Conservation (phyloP, 2,329 filamentous ascomycete species). For the Arthrobotrys sphaeroides region DNA sequence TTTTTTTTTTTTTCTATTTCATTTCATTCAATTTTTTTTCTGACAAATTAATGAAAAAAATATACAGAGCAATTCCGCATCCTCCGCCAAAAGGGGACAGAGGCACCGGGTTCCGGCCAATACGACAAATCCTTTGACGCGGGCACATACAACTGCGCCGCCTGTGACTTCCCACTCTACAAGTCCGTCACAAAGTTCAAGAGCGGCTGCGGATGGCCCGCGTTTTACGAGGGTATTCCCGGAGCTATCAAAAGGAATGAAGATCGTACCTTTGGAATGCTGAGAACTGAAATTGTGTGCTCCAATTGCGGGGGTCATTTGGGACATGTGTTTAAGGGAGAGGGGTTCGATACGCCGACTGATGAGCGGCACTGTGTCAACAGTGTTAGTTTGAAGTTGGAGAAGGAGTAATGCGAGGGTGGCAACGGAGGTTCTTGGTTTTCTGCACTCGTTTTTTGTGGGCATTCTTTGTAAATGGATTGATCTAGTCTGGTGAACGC, state of each 20-base stretch:
- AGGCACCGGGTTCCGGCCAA: slow-evolving; percentile 78
- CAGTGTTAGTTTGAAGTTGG: slow-evolving; percentile 87
- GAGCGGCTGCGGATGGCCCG: slow-evolving; percentile 96
- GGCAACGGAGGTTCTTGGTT: neutral
- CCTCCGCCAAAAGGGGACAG: slow-evolving; percentile 90
- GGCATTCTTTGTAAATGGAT: neutral
- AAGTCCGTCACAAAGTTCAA: slow-evolving; percentile 94
- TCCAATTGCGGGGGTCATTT: slow-evolving; percentile 91
- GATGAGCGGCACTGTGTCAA: slow-evolving; percentile 98
- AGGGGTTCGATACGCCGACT: slow-evolving; percentile 83
- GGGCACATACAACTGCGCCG: slow-evolving; percentile 88
- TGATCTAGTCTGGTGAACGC: too few relatives aligned
- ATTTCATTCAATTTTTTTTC: neutral
- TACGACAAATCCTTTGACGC: slow-evolving; percentile 86
- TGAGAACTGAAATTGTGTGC: slow-evolving; percentile 91
- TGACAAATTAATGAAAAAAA: neutral
- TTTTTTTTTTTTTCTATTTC: too few relatives aligned
- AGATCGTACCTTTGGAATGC: slow-evolving; percentile 81
- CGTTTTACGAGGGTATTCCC: slow-evolving; percentile 94
- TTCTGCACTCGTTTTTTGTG: neutral
- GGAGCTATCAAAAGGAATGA: slow-evolving; percentile 85
- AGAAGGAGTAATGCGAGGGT: slow-evolving; percentile 59
- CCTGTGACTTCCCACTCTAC: slow-evolving; percentile 87
- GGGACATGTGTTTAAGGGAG: slow-evolving; percentile 91
- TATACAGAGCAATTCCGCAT: slow-evolving; percentile 88